Conservation (phyloP, 78 protist genomes). For the Emiliania huxleyi region DNA sequence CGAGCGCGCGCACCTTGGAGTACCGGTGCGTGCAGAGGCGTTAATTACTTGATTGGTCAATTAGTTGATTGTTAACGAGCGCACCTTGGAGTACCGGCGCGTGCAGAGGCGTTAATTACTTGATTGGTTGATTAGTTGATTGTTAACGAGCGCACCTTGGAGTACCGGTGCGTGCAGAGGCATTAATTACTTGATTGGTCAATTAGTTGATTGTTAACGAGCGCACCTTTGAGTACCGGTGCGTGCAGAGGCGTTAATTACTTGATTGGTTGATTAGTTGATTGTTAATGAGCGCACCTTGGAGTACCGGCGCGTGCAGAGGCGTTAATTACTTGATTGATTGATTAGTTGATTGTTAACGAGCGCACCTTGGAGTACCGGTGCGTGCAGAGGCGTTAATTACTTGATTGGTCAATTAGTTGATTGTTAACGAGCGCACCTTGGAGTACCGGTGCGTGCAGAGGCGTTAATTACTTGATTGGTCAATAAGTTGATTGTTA, state of each 20-base stretch:
- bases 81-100: neutral
- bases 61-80: neutral
- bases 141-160: neutral
- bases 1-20: neutral
- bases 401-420: neutral
- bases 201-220: neutral
- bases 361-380: no score
- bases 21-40: neutral
- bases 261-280: no score
- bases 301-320: no score
- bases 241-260: no score
- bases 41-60: no score
- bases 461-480: neutral
- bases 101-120: no score
- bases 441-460: no score
- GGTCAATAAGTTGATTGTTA: neutral
- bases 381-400: neutral
- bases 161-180: neutral
- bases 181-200: no score
- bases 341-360: neutral
- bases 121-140: neutral
- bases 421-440: no score
- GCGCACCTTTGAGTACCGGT: neutral
- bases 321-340: neutral
- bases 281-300: no score